Base-by-base conservation (phyloP, 2,329 filamentous ascomycete species). In the Aspergillus sp. region DNA sequence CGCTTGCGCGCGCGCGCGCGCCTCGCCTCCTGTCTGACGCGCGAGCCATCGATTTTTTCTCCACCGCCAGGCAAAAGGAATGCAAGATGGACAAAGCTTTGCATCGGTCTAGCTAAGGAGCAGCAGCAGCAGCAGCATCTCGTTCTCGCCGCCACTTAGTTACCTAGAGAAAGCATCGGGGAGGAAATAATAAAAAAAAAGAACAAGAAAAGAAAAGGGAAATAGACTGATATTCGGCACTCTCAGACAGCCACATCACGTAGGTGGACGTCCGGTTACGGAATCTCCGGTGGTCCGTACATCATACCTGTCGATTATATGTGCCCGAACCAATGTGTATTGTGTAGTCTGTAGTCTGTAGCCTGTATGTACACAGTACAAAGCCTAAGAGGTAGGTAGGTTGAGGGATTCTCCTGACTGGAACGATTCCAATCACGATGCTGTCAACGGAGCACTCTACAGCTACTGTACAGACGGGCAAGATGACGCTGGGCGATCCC, bases 211-310 rank as follows among this genome's bases (percentile, higher is more conserved):
- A 24, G 24, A 24, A 24, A 5, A 5, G 5, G 24, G 24, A 24
- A 29, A 29, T 29, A 9, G 36, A n/a, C 6, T n/a, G 36, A 42
- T 42, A 49, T 14, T 54, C 42, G 46, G 36, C 39, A 26, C 39
- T 54, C 55, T 54, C 55, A 60, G 58, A 49, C 46, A 60, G 55
- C 36, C 55, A 57, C 47, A 52, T 55, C 52, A 54, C 45, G 29
- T 51, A 42, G 36, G 36, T n/a, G 36, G 36, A 6, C 36, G 36
- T n/a, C 16, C 36, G 36, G 16, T 42, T 42, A 42, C 36, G 36
- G 36, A 42, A 42, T 42, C 36, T 16, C 36, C 36, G 36, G 36
- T 42, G 36, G 36, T n/a, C 32, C 36, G 49, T 51, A 26, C 32
- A 57, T 52, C 18, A 52, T 45, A 24, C 6, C 51, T n/a, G 11